Percentiles rank a stretch among this genome's conserved stretches.
Evolutionary conservation across 1,139 yeast species (phyloP).

Genomic region (Pichia sp.): DNA sequence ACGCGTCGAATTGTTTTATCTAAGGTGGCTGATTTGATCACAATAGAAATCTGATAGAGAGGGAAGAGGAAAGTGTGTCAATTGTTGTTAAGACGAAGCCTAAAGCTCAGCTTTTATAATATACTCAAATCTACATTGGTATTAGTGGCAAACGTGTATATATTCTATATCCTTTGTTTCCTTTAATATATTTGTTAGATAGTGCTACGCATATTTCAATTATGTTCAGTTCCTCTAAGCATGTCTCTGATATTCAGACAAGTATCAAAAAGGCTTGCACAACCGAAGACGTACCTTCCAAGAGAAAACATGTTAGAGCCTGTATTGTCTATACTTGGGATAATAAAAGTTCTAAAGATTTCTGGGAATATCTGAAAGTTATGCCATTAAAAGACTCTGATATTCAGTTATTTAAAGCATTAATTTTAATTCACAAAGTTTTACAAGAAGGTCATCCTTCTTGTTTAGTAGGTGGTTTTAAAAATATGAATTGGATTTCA

Average conservation of each 20-base stretch:
- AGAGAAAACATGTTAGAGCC: conserved; percentile 89
- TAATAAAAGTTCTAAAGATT: conserved; percentile 76
- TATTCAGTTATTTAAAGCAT: conserved; percentile 79
- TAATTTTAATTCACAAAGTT: conserved; percentile 86
- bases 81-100: too few species aligned
- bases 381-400: conserved; percentile 80
- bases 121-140: too few species aligned
- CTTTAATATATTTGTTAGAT: too few species aligned
- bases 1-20: too few species aligned
- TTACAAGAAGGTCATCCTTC: conserved; percentile 93
- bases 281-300: conserved; percentile 85
- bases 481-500: conserved; percentile 61
- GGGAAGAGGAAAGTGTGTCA: too few species aligned
- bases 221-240: conserved; percentile 18
- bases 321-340: conserved; percentile 97
- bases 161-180: too few species aligned
- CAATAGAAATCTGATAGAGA: too few species aligned
- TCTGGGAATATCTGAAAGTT: conserved; percentile 79
- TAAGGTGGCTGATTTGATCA: too few species aligned
- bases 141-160: too few species aligned
- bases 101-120: too few species aligned
- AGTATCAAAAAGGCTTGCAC: conserved; percentile 84
- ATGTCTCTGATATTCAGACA: conserved; percentile 48
- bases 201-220: background rate
- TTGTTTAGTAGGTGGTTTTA: conserved; percentile 73